Conservation (phyloP, 495 filamentous ascomycete species). For the Penicillium malachiteum region DNA sequence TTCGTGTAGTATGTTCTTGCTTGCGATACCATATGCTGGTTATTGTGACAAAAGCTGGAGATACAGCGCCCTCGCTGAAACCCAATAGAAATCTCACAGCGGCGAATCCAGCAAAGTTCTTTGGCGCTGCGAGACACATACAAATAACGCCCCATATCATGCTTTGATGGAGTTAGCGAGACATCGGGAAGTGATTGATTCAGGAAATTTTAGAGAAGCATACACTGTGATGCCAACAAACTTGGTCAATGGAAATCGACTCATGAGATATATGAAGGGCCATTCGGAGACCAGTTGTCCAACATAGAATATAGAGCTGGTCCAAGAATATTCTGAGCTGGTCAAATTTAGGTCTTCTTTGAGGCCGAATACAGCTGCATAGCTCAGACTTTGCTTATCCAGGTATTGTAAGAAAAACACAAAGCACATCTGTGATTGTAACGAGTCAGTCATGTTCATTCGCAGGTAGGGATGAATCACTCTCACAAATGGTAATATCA, state of each 20-base stretch:
- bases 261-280: slow-evolving; percentile 53
- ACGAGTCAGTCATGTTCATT: background rate
- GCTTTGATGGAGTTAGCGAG: slow-evolving; percentile 10
- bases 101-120: slow-evolving; percentile 46
- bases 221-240: slow-evolving; percentile 27
- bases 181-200: background rate
- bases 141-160: slow-evolving; percentile 46
- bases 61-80: slow-evolving; percentile 47
- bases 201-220: background rate
- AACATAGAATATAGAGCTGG: slow-evolving; percentile 35
- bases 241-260: slow-evolving; percentile 51
- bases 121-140: slow-evolving; percentile 47
- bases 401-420: slow-evolving; percentile 41
- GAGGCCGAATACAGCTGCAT: slow-evolving; percentile 57
- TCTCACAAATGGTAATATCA: slow-evolving; percentile 42
- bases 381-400: slow-evolving; percentile 57
- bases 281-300: slow-evolving; percentile 54
- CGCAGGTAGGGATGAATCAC: background rate
- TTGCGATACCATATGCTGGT: slow-evolving; percentile 43
- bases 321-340: slow-evolving; percentile 54
- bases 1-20: slow-evolving; percentile 41
- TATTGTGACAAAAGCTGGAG: slow-evolving; percentile 21
- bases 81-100: slow-evolving; percentile 48
- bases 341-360: slow-evolving; percentile 47
- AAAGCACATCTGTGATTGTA: slow-evolving; percentile 25